phyloP scores from a whole-genome alignment of 495 filamentous ascomycete genomes.

The Gamarada debralockiae region DNA sequence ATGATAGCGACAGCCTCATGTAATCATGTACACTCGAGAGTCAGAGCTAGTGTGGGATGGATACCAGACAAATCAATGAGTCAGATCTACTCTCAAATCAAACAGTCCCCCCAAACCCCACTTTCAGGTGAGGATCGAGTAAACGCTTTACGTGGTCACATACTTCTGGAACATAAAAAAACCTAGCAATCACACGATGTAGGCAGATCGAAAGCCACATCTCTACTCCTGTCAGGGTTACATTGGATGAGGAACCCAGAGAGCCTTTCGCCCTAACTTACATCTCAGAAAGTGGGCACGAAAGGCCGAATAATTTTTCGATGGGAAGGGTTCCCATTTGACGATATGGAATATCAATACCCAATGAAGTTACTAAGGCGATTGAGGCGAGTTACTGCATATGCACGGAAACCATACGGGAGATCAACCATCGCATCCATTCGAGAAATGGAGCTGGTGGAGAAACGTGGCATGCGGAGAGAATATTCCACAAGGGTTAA shows the following conservation, averaged over 20 bases:
- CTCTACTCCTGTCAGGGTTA: background rate
- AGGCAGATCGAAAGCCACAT: background rate
- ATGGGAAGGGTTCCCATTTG: background rate
- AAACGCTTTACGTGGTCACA: no score
- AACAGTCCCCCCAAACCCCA: background rate
- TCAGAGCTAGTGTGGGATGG: background rate
- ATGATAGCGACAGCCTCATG: background rate
- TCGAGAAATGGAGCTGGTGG: no score
- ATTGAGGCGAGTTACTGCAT: background rate
- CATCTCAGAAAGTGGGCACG: background rate
- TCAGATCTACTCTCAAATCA: background rate
- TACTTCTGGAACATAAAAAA: background rate
- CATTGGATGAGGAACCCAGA: background rate
- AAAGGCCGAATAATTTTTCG: background rate
- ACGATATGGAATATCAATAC: background rate
- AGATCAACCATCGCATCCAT: background rate
- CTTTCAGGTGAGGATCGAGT: background rate
- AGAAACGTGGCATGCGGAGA: constrained; percentile 11
- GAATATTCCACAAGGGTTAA: background rate
- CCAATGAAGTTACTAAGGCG: no score
- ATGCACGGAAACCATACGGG: background rate
- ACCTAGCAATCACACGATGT: no score
- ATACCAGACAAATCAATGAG: no score
- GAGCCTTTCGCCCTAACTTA: background rate
- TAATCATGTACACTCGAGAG: background rate